Evolutionary conservation across 306 rosid genomes (phyloP), one percentile per base, ranked within the genome.

Genomic region (Lathyrus oleraceus): DNA sequence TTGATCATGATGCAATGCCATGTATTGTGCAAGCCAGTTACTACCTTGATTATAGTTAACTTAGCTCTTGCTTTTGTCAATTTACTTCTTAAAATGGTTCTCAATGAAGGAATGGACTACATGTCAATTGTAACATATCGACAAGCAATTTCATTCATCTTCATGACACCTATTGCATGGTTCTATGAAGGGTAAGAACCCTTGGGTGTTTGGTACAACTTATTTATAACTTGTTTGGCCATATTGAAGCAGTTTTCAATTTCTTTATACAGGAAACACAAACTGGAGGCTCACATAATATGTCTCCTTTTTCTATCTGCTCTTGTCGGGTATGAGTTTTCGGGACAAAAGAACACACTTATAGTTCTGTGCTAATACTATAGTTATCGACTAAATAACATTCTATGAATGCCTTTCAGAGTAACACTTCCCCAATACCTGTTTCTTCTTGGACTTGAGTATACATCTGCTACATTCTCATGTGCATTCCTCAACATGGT

Each of bases 401-500:
- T 51, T 49, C 16, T 40, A 32, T 64, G 27, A 40, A 56, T 65
- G 11, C 49, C 21, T 77, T 84, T 69, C 95, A 92, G 98, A 65
- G 67, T 85, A 65, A 90, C 96, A 38, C 47, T 85, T 14, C 80
- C 97, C 9, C 86, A 88, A 25, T 87, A 78, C 83, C 70, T 83
- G 15, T 85, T 87, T 75, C 97, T 90, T 52, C 73, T 84, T 61
- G 98, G 97, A 72, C 97, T 93, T 45, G 73, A 83, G 61, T 81
- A 81, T 76, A 93, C 98, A 13, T 85, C 97, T 39, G 84, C 94
- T 7, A 87, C 96, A 14, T 84, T 82, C 83, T 67, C 97, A 0
- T 93, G 97, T 78, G 97, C 98, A 52, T 93, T 93, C 84, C 67
- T 90, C 87, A 93, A 90, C 82, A 79, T 73, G 80, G 98, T 88